phyloP scores from a whole-genome alignment of 768 basidiomycete genomes.

The Serendipita indica region DNA sequence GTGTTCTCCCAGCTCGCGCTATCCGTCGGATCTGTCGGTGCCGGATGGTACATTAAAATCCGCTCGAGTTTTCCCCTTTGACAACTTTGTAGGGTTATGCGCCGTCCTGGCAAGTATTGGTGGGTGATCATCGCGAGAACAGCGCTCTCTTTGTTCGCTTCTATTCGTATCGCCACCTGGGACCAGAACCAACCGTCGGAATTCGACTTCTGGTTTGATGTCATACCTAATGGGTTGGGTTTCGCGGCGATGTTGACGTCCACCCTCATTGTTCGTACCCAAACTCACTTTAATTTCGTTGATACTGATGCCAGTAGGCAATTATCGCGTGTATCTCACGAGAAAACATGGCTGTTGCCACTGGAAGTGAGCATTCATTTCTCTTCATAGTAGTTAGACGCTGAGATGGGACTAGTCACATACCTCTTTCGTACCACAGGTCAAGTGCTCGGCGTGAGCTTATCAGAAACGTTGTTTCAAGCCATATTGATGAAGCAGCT shows the following conservation, averaged over 20 bases:
- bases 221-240: constrained; percentile 70
- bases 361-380: constrained; percentile 51
- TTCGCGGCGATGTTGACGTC: background rate
- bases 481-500: constrained; percentile 58
- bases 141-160: constrained; percentile 42
- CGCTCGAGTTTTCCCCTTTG: constrained; percentile 2
- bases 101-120: constrained; percentile 74
- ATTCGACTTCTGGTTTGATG: constrained; percentile 60
- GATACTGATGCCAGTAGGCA: constrained; percentile 36
- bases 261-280: background rate
- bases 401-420: constrained; percentile 42
- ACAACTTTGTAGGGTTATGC: constrained; percentile 50
- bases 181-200: constrained; percentile 36
- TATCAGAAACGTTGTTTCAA: constrained; percentile 75
- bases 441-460: constrained; percentile 87
- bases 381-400: constrained; percentile 14
- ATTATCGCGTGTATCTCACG: constrained; percentile 72
- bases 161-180: constrained; percentile 51
- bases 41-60: constrained; percentile 50
- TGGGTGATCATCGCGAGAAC: constrained; percentile 53
- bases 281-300: constrained; percentile 10
- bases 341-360: constrained; percentile 76
- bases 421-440: constrained; percentile 91
- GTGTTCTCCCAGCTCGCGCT: constrained; percentile 50
- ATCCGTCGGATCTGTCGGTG: constrained; percentile 70